A percentile compares a stretch with the other conserved stretches of the same genome.
Conservation (phyloP, 257 asterid genomes). For the Anisodus acutangulus region DNA sequence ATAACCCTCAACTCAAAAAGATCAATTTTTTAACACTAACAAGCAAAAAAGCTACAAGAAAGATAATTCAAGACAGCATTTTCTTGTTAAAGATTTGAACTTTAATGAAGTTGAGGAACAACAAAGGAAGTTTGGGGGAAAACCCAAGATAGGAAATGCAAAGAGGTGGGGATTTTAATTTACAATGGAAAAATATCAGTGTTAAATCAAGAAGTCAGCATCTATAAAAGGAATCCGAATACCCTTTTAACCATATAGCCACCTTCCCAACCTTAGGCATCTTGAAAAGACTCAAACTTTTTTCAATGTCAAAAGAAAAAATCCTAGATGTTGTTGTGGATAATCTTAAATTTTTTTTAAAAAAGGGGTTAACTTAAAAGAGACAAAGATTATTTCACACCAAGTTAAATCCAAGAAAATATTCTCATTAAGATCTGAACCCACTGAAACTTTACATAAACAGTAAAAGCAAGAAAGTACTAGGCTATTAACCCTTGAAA, state of each 20-base stretch:
- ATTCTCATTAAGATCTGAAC: conserved; percentile 53
- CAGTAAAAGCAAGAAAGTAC: background rate
- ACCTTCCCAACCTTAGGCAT: conserved; percentile 66
- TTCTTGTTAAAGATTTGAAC: background rate
- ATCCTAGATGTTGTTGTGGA: conserved; percentile 34
- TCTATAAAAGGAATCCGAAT: conserved; percentile 73
- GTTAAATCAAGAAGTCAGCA: conserved; percentile 66
- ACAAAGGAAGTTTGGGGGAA: conserved; percentile 34
- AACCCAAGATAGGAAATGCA: conserved; percentile 36
- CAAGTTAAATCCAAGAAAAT: conserved; percentile 23
- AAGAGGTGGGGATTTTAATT: conserved; percentile 46
- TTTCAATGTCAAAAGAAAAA: conserved; percentile 49
- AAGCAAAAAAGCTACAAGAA: background rate
- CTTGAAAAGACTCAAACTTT: conserved; percentile 56
- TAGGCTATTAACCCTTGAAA: background rate
- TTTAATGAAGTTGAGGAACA: conserved; percentile 36
- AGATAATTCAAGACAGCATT: conserved; percentile 11
- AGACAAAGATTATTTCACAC: conserved; percentile 32
- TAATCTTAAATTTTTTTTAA: conserved; percentile 26
- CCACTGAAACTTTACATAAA: conserved; percentile 14
- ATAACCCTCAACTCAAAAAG: conserved; percentile 58
- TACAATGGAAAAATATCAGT: conserved; percentile 52
- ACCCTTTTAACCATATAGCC: conserved; percentile 56
- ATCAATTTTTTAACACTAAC: background rate
- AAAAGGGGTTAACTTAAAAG: background rate